Base-by-base conservation (phyloP, 495 filamentous ascomycete genomes). In the Pyrenula massariospora region DNA sequence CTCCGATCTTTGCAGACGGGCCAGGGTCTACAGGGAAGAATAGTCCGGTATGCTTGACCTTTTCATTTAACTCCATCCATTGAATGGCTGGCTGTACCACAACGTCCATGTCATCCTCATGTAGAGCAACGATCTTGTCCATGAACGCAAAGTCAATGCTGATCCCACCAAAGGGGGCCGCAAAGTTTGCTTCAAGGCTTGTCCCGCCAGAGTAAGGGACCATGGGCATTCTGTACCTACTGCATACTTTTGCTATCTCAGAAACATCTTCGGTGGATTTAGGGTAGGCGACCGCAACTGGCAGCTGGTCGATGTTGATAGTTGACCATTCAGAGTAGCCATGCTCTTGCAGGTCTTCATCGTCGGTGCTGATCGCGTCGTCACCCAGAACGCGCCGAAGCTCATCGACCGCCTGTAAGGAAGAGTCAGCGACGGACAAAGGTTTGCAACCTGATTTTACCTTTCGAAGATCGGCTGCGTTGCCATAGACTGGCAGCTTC, bases 251-350 rank as follows among this genome's bases (percentile, higher is more conserved):
- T 10, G 86, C 88, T 25, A 95, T 88, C 51, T 79, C 66, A 8
- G 85, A 85, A 21, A 96, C 89, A 54, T 95, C 86, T 57, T 87
- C 78, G 1, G 90, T 95, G 3, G 77, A 82, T 50, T 80, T 84
- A 12, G 87, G 89, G 64, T 89, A 90, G 10, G 81, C 86, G 31
- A 92, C 87, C 0, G 88, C 88, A n/a, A 90, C 84, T 0, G 88
- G 88, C 0, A 91, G 70, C 2, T 79, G 78, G 42, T 89, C 84
- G 12, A 84, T 83, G 62, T 96, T 95, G 48, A 84, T 77, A 2
- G 87, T 86, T 0, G 88, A 92, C 89, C 89, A 94, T 70, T 91
- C 88, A 11, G 88, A 93, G 66, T 87, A 95, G 20, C 91, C 91
- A 68, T 96, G 91, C 20, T 73, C 68, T 47, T 81, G 80, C 5